Evolutionary conservation across 148 eudicot genomes (phyloP).

Genomic region (Vaccinium darrowii): DNA sequence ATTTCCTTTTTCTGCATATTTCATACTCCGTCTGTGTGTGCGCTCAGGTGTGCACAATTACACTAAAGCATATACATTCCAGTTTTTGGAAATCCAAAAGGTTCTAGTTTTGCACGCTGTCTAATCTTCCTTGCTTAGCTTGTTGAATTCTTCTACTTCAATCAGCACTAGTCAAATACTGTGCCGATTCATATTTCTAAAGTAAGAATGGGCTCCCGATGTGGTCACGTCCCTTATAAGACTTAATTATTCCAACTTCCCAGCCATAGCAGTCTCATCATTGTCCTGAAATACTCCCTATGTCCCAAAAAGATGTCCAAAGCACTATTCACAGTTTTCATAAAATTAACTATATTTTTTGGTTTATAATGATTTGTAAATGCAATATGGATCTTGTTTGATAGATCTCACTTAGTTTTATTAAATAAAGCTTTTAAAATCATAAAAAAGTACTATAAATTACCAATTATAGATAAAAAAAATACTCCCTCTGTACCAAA

Average conservation of each 20-base stretch:
- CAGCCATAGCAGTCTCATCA: neutral
- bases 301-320: no score
- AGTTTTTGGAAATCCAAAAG: neutral
- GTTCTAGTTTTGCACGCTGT: neutral
- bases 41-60: no score
- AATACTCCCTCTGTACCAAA: no score
- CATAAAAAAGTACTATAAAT: no score
- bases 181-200: neutral
- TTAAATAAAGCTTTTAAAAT: no score
- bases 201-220: neutral
- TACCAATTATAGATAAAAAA: no score
- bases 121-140: neutral
- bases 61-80: neutral
- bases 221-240: neutral
- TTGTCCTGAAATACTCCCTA: neutral
- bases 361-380: no score
- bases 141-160: neutral
- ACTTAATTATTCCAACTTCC: neutral
- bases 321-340: no score
- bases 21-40: neutral
- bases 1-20: neutral
- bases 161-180: neutral
- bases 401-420: no score
- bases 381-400: no score
- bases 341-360: no score